These are phyloP conservation scores for Cladosporium sphaerospermum DNA, from an alignment of 2,329 filamentous ascomycete species.

Conservation along the genomic window DNA sequence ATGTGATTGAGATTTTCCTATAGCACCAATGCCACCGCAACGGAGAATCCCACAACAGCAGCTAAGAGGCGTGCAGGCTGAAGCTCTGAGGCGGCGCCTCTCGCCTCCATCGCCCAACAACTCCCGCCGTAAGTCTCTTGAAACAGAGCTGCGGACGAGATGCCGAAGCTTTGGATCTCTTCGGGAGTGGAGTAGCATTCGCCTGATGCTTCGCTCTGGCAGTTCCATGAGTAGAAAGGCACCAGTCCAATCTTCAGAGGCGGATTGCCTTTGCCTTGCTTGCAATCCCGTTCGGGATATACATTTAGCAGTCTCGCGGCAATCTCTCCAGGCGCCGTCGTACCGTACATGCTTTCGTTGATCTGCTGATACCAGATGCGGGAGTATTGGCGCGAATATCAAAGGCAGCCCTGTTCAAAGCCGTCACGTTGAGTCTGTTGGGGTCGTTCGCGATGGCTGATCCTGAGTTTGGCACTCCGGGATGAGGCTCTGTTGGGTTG, in stretches of 20 bases:
- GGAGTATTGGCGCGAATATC: not conserved
- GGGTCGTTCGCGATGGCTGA: not conserved
- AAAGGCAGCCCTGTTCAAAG: not conserved
- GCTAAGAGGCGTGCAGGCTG: not conserved
- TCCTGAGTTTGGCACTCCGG: not conserved
- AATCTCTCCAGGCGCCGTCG: not conserved
- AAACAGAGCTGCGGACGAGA: not conserved
- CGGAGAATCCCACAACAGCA: not conserved
- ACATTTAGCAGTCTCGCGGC: not conserved
- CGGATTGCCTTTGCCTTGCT: not conserved
- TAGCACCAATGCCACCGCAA: not conserved
- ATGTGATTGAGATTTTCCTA: not conserved
- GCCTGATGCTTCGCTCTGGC: not conserved
- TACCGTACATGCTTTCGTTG: not conserved
- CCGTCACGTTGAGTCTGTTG: not conserved
- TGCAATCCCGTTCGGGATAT: not conserved
- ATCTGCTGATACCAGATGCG: constrained; percentile 4
- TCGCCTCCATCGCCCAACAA: constrained; percentile 2
- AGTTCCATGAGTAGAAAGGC: not conserved
- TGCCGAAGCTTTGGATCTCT: not conserved
- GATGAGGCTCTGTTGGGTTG: not conserved
- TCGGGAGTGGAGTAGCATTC: not conserved
- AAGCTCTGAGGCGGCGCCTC: not conserved
- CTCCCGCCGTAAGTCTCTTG: not conserved
- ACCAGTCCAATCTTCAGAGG: not conserved